Base-by-base conservation (phyloP, 1,284 basidiomycete species). In the Porodaedalea pini region DNA sequence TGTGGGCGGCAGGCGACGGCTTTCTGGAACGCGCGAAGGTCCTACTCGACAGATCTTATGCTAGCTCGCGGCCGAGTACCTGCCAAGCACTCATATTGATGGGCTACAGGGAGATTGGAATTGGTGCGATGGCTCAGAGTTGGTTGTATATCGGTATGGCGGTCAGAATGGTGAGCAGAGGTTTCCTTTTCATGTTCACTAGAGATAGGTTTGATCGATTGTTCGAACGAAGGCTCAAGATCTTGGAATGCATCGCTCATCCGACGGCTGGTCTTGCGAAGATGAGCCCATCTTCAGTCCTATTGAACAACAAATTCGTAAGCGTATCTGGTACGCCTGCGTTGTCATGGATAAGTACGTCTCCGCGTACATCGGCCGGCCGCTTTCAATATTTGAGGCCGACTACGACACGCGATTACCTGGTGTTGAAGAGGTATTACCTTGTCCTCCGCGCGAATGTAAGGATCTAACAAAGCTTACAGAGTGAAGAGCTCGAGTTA, bases 91-190 rank as follows among this genome's bases (percentile, higher is more conserved):
- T 94, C 23, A 75, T 94, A 3, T 75, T 94, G 23, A 79, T 93
- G 71, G 86, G 86, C 6, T 92, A 89, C 68, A 78, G 91, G 17
- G 90, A 94, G 71, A 81, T 92, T 31, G 91, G 91, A 1, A 88
- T 92, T 58, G 92, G 92, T 23, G 87, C 88, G 13, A 94, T 92
- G 92, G 85, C 87, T 7, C 83, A 88, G 70, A 86, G 89, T 32
- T 94, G 92, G 92, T 78, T 85, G 15, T 91, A 86, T 66, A 79
- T 85, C 19, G 89, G 88, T 5, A 86, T 89, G 83, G 86, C 83
- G 0, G 84, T 90, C 39, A 77, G 87, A 37, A 90, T 90, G 86
- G 52, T 60, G 25, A 27, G 44, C 34, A 21, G 54, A 43, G 11
- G n/a, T 25, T 4, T 37, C 36, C 32, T 27, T 39, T 31, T 10